Evolutionary conservation across 2,329 filamentous ascomycete species (phyloP), one percentile per base, ranked within the genome.

Genomic region (Botryotinia convoluta): DNA sequence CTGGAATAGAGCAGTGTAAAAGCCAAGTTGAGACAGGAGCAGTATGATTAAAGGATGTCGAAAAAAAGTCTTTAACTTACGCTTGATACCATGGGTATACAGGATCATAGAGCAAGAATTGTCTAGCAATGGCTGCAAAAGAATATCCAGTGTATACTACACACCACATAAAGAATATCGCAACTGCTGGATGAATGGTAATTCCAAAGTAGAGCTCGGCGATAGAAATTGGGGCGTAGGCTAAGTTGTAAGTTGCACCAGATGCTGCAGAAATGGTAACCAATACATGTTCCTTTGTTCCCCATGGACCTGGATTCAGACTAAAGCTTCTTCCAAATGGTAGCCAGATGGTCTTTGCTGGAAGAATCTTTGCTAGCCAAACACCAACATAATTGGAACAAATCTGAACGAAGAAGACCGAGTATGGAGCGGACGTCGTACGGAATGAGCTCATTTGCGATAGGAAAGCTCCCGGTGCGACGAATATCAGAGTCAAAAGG

Each of bases 351-450:
- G 84, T 83, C 81, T 83, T 85, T 69, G 84, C 83, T 0, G 86
- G 86, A 0, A 88, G 77, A 22, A 81, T 75, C 59, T 77, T 82
- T 20, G 84, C 85, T 48, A 86, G 80, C 12, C 83, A 79, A 60
- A 84, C 84, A 8, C 83, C 86, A 32, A 85, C 82, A 0, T 86
- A 86, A 29, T 81, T 86, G 0, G 86, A 81, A 5, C 86, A 79
- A 60, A 86, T 84, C 77, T 86, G 85, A n/a, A 90, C 88, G 74
- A 90, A 90, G 79, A 90, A 89, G 65, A 90, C 85, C 0, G 87
- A 88, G 77, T 89, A 90, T 61, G 79, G 78, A 20, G 78, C 78
- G 22, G 84, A 85, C 0, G 88, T 90, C 1, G 88, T 90, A 62
- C 88, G 84, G 77, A 85, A 90, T 67, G 85, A 83, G 74, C 84